A percentile compares a stretch with the other conserved stretches of the same genome.
Conservation (phyloP, 1,284 basidiomycete species). For the Heliocybe sulcata region DNA sequence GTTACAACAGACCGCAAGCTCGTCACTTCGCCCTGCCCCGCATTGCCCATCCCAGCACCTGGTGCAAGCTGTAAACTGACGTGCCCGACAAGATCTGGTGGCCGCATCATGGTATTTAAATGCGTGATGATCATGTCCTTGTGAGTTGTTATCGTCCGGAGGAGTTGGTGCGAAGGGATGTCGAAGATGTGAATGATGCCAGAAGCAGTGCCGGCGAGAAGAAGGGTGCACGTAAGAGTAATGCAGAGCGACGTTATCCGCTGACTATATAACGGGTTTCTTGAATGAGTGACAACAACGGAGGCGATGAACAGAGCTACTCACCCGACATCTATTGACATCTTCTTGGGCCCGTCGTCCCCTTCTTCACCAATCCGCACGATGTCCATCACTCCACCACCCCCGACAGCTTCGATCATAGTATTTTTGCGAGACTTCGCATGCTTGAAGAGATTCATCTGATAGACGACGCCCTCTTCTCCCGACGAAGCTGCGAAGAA, state of each 20-base stretch:
- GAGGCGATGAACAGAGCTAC: constrained; percentile 13
- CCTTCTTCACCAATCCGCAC: constrained; percentile 56
- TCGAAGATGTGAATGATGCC: constrained; percentile 84
- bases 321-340: constrained; percentile 60
- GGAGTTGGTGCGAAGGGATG: constrained; percentile 82
- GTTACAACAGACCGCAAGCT: constrained; percentile 60
- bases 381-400: constrained; percentile 62
- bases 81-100: constrained; percentile 78
- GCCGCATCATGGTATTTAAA: constrained; percentile 72
- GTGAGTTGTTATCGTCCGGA: constrained; percentile 72
- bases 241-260: constrained; percentile 68
- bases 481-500: constrained; percentile 74
- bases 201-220: constrained; percentile 67
- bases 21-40: constrained; percentile 36
- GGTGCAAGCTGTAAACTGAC: constrained; percentile 47
- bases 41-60: constrained; percentile 15
- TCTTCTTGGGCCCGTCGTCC: constrained; percentile 32
- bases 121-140: constrained; percentile 71
- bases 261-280: no score
- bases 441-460: constrained; percentile 75
- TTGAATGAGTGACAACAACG: constrained; percentile 1
- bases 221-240: constrained; percentile 65
- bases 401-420: constrained; percentile 66
- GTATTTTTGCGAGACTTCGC: constrained; percentile 27
- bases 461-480: constrained; percentile 61